A percentile compares a stretch with the other conserved stretches of the same genome.
Conservation (phyloP, 2,329 filamentous ascomycete genomes). For the Calonectria hawksworthii region DNA sequence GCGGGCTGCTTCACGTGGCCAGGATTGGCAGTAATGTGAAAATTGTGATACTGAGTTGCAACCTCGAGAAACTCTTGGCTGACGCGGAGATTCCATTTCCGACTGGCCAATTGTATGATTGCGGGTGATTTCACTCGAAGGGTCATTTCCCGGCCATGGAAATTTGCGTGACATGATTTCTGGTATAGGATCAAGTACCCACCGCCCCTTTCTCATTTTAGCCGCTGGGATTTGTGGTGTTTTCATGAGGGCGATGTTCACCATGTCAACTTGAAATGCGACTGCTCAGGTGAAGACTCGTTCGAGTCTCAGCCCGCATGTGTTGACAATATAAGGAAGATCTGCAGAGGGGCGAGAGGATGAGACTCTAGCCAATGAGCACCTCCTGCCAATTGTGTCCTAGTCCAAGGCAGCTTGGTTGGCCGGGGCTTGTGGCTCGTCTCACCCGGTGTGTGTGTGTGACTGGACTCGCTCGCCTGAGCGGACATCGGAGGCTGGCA, state of each 20-base stretch:
- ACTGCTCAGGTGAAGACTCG: constrained; percentile 14
- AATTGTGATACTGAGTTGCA: not conserved
- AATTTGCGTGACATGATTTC: not conserved
- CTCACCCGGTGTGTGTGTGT: constrained; percentile 8
- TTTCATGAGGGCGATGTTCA: not conserved
- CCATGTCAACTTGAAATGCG: not conserved
- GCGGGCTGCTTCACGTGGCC: not conserved
- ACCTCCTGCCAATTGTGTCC: constrained; percentile 11
- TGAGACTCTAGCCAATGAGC: not conserved
- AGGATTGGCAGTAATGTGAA: not conserved
- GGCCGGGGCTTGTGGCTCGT: constrained; percentile 3
- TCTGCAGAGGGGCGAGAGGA: not conserved
- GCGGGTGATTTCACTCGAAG: not conserved
- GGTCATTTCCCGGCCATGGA: not conserved
- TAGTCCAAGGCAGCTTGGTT: constrained; percentile 7
- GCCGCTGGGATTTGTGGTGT: not conserved
- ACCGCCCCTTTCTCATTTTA: not conserved
- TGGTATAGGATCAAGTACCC: not conserved
- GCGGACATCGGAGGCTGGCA: not conserved
- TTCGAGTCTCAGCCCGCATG: not conserved
- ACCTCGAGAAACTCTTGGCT: not conserved
- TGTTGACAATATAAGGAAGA: constrained; percentile 10
- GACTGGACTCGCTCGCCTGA: not conserved
- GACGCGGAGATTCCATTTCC: not conserved
- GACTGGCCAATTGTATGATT: not conserved